Conservation (phyloP, 2,329 filamentous ascomycete species). For the Ceratocystis harringtonii region DNA sequence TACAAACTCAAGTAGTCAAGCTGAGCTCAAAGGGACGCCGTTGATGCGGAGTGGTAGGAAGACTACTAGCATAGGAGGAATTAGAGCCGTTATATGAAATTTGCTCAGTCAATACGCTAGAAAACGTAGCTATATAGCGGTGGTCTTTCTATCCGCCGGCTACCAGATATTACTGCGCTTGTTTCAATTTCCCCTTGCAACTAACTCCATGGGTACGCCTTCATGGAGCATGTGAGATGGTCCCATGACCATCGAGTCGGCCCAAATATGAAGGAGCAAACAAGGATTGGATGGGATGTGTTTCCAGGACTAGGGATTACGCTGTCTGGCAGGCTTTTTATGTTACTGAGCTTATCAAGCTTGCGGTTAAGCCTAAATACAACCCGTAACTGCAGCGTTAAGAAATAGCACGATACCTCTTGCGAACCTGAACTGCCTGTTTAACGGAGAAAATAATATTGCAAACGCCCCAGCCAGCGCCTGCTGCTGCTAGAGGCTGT, state of each 20-base stretch:
- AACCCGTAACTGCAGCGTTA: not conserved
- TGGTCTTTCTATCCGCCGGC: not conserved
- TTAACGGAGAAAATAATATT: not conserved
- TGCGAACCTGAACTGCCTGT: not conserved
- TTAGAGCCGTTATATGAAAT: too few relatives aligned
- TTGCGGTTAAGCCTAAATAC: not conserved
- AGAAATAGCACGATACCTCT: too few relatives aligned
- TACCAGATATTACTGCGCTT: not conserved
- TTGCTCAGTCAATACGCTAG: not conserved
- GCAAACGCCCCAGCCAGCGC: not conserved
- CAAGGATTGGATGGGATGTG: not conserved
- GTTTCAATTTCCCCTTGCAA: not conserved
- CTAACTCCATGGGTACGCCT: not conserved
- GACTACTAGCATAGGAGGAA: too few relatives aligned
- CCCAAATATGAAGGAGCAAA: not conserved
- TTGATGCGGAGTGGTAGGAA: not conserved
- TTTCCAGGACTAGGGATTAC: not conserved
- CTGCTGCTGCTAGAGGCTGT: not conserved
- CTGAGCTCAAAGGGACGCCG: too few relatives aligned
- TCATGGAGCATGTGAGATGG: not conserved
- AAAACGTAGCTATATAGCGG: not conserved
- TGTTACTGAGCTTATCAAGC: not conserved
- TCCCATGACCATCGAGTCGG: conserved; percentile 3
- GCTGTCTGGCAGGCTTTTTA: not conserved
- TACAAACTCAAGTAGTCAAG: not conserved